phyloP scores from a whole-genome alignment of 2,329 filamentous ascomycete species.

The Aspergillus brasiliensis region DNA sequence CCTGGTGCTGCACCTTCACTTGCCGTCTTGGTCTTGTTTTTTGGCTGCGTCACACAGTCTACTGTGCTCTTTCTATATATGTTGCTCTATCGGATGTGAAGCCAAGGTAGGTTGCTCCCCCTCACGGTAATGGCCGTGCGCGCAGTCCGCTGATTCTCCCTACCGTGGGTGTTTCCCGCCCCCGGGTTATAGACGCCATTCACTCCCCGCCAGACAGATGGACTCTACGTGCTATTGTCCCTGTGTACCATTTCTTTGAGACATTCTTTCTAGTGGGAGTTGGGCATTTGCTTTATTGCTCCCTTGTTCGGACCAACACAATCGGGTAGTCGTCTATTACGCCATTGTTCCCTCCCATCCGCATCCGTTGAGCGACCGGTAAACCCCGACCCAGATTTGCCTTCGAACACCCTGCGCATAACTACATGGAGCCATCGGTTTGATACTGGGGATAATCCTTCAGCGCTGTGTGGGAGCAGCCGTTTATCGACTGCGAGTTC shows the following conservation, averaged over 20 bases:
- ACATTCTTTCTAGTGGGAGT: not conserved
- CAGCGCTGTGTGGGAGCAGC: not conserved
- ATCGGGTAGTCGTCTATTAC: not conserved
- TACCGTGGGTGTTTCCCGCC: conserved; percentile 16
- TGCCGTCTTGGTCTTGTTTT: conserved; percentile 1
- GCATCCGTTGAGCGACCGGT: conserved; percentile 6
- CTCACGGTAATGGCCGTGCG: not conserved
- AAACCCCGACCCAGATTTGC: not conserved
- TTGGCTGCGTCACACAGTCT: not conserved
- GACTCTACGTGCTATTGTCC: not conserved
- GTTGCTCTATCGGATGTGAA: conserved; percentile 6
- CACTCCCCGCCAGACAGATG: conserved; percentile 14
- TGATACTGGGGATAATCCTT: not conserved
- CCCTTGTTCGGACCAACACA: not conserved
- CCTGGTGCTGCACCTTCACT: conserved; percentile 7
- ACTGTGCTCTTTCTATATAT: conserved; percentile 8
- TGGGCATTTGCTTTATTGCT: not conserved
- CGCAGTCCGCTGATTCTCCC: conserved; percentile 23
- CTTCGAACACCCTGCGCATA: not conserved
- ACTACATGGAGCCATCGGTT: not conserved
- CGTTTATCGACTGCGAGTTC: not conserved
- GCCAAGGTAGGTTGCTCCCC: conserved; percentile 12
- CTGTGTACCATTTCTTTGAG: conserved; percentile 9
- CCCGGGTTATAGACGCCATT: conserved; percentile 17
- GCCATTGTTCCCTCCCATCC: conserved; percentile 4